Percentiles rank a stretch among this genome's conserved stretches.
Evolutionary conservation across 768 basidiomycete genomes (phyloP).

Genomic region (Termitomyces sp.): DNA sequence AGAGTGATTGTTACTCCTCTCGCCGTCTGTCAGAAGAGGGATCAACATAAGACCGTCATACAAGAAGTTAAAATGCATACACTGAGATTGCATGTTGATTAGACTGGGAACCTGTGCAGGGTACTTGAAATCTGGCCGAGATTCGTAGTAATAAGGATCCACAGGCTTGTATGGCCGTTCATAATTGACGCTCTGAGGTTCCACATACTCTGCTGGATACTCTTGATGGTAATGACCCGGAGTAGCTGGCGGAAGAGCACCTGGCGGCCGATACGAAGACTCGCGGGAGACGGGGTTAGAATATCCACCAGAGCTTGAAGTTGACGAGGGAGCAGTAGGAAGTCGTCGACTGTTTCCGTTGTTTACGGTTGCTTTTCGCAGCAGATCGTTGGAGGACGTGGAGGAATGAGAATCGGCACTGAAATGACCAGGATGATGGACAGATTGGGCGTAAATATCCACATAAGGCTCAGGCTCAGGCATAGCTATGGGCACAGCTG

Average conservation of each 20-base stretch:
- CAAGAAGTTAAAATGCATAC: slow-evolving; percentile 5
- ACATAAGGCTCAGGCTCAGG: slow-evolving; percentile 38
- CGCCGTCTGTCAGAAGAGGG: background rate
- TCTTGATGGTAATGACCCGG: slow-evolving; percentile 18
- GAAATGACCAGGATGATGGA: slow-evolving; percentile 19
- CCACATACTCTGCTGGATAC: slow-evolving; percentile 1
- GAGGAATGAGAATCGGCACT: slow-evolving; percentile 22
- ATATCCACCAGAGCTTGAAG: slow-evolving; percentile 16
- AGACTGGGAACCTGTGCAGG: slow-evolving; percentile 1
- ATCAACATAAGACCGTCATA: background rate
- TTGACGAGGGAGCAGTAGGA: slow-evolving; percentile 17
- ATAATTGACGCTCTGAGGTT: slow-evolving; percentile 8
- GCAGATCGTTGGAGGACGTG: slow-evolving; percentile 20
- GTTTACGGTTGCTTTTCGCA: slow-evolving; percentile 21
- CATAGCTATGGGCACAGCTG: slow-evolving; percentile 24
- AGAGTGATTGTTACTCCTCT: slow-evolving; percentile 12
- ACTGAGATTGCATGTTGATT: background rate
- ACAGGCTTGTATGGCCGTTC: slow-evolving; percentile 13
- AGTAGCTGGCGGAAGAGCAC: slow-evolving; percentile 20
- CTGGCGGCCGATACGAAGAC: slow-evolving; percentile 24
- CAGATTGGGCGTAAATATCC: slow-evolving; percentile 15
- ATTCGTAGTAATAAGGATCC: slow-evolving; percentile 13
- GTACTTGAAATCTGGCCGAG: slow-evolving; percentile 4
- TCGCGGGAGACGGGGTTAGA: slow-evolving; percentile 14
- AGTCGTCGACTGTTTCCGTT: slow-evolving; percentile 21